A percentile compares a stretch with the other conserved stretches of the same genome.
Conservation (phyloP, 768 basidiomycete species). For the Boletus sp. region DNA sequence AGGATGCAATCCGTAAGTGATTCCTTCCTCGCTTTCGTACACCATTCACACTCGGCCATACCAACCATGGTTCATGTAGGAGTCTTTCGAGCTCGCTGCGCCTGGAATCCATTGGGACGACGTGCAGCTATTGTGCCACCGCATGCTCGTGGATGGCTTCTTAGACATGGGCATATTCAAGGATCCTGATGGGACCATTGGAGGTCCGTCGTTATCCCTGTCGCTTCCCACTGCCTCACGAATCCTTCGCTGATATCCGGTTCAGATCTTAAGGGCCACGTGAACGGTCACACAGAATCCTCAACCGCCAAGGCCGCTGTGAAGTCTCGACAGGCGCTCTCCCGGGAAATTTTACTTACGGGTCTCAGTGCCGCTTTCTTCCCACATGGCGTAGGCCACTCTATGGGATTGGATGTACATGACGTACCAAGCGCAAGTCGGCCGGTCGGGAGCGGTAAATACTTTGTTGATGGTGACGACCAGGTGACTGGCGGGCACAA, state of each 20-base stretch:
- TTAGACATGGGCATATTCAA: constrained; percentile 83
- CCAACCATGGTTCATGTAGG: constrained; percentile 38
- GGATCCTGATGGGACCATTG: constrained; percentile 43
- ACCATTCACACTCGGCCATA: background rate
- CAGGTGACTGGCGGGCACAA: constrained; percentile 56
- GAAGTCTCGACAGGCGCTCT: constrained; percentile 16
- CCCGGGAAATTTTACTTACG: constrained; percentile 61
- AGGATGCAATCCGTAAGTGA: constrained; percentile 78
- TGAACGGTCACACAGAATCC: background rate
- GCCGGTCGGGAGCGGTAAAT: constrained; percentile 52
- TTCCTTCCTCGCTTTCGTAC: background rate
- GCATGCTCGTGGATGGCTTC: constrained; percentile 77
- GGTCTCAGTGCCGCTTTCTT: constrained; percentile 86
- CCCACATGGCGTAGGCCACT: constrained; percentile 92
- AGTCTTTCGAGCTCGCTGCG: constrained; percentile 63
- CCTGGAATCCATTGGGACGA: constrained; percentile 90
- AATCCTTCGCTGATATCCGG: background rate
- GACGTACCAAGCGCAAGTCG: constrained; percentile 84
- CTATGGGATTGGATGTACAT: constrained; percentile 91
- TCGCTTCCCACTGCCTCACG: background rate
- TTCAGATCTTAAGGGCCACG: constrained; percentile 4
- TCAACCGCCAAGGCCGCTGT: background rate
- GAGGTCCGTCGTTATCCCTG: constrained; percentile 6
- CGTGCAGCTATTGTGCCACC: constrained; percentile 81
- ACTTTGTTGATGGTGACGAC: constrained; percentile 72